A percentile compares a stretch with the other conserved stretches of the same genome.
Conservation (phyloP, 306 rosid species). For the Sophora flavescens region DNA sequence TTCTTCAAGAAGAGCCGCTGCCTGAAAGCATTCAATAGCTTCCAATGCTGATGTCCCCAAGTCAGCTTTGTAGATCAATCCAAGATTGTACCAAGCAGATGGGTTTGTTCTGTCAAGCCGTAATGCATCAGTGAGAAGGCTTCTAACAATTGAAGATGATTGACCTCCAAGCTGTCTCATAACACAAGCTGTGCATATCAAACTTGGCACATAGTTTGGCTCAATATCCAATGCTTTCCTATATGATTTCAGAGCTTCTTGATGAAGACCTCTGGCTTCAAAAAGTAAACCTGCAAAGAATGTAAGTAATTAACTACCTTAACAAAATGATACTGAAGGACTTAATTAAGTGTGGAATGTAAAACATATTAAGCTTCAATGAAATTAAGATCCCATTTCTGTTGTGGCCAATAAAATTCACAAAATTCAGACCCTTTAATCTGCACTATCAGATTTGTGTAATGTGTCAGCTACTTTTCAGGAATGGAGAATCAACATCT, state of each 20-base stretch:
- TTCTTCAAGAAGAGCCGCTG: slow-evolving; percentile 82
- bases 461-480: not conserved
- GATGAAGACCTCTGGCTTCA: slow-evolving; percentile 76
- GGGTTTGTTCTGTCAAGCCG: slow-evolving; percentile 78
- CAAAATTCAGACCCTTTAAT: slow-evolving; percentile 5
- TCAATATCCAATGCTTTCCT: slow-evolving; percentile 79
- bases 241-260: slow-evolving; percentile 78
- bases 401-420: not conserved
- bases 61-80: slow-evolving; percentile 77
- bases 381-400: slow-evolving; percentile 1
- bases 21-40: slow-evolving; percentile 84
- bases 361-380: slow-evolving; percentile 1
- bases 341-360: not conserved
- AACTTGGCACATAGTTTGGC: slow-evolving; percentile 77
- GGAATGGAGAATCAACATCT: slow-evolving; percentile 17
- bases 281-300: slow-evolving; percentile 65
- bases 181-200: slow-evolving; percentile 80
- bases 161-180: slow-evolving; percentile 77
- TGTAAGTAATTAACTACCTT: not conserved
- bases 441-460: not conserved
- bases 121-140: slow-evolving; percentile 86
- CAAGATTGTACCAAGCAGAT: slow-evolving; percentile 93
- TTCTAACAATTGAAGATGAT: slow-evolving; percentile 71
- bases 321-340: not conserved
- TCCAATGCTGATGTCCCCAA: slow-evolving; percentile 60